phyloP scores from a whole-genome alignment of 2,329 filamentous ascomycete genomes.

The Magnaporthales sp. region DNA sequence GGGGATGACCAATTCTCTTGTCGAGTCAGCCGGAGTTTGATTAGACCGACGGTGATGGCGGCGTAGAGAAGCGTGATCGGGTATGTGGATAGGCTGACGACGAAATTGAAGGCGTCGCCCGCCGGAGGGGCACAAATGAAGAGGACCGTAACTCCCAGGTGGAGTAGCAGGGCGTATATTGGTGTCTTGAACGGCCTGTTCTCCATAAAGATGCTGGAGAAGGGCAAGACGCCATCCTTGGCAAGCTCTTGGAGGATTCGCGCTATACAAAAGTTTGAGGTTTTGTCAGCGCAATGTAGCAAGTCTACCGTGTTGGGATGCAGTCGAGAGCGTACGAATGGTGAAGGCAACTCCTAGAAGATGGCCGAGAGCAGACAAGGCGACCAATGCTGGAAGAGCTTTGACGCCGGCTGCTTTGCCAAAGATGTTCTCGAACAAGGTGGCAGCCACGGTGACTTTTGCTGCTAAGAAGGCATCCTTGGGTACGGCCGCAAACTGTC shows the following conservation, averaged over 20 bases:
- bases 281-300: no score
- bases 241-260: slow-evolving; percentile 25
- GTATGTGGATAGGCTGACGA: background rate
- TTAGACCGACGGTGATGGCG: background rate
- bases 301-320: no score
- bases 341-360: no score
- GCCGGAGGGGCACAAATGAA: background rate
- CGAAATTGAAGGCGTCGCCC: background rate
- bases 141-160: background rate
- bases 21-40: background rate
- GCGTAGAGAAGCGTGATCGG: background rate
- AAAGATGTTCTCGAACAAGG: no score
- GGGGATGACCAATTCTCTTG: background rate
- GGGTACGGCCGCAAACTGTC: no score
- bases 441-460: no score
- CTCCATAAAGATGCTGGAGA: slow-evolving; percentile 20
- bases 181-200: background rate
- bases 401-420: no score
- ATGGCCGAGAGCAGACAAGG: no score
- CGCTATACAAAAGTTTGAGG: no score
- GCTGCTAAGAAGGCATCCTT: no score
- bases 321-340: no score
- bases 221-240: slow-evolving; percentile 24
- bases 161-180: background rate
- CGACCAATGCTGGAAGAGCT: no score